Evolutionary conservation across 768 basidiomycete species (phyloP).

Genomic region (Amanita fuliginea): DNA sequence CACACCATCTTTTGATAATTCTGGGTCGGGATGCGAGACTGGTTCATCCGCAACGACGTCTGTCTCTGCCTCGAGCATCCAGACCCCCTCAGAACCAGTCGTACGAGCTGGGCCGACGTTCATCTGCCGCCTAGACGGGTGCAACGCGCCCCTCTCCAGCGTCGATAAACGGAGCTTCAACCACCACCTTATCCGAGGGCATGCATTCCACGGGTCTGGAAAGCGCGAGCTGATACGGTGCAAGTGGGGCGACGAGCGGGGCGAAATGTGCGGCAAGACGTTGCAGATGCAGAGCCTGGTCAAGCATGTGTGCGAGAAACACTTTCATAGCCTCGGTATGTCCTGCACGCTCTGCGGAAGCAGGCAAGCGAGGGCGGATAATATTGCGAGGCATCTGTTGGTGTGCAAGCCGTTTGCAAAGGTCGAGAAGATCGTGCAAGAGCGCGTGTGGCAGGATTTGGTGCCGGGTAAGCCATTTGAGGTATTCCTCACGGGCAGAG

Average conservation of each 20-base stretch:
- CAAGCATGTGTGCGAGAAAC: slow-evolving; percentile 5
- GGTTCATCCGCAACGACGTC: not conserved
- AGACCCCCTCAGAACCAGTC: not conserved
- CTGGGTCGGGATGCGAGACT: not conserved
- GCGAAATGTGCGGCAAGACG: not conserved
- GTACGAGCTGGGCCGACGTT: not conserved
- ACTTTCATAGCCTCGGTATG: not conserved
- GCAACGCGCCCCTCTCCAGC: not conserved
- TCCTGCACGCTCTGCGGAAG: not conserved
- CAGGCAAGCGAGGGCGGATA: slow-evolving; percentile 1
- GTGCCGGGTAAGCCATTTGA: not conserved
- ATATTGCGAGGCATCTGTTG: slow-evolving; percentile 1
- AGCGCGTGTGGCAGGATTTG: not conserved
- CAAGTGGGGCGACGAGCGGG: not conserved
- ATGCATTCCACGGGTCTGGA: not conserved
- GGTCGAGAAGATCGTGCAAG: not conserved
- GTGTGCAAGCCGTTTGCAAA: not conserved
- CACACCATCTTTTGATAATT: not conserved
- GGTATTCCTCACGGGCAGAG: not conserved
- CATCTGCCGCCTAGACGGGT: not conserved
- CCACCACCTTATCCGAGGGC: not conserved
- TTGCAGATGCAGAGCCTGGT: not conserved
- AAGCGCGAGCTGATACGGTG: not conserved
- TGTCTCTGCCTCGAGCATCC: no score
- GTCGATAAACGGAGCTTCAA: not conserved